Base-by-base conservation (phyloP, 805 yeast species). In the Wickerhamomyces bovis region DNA sequence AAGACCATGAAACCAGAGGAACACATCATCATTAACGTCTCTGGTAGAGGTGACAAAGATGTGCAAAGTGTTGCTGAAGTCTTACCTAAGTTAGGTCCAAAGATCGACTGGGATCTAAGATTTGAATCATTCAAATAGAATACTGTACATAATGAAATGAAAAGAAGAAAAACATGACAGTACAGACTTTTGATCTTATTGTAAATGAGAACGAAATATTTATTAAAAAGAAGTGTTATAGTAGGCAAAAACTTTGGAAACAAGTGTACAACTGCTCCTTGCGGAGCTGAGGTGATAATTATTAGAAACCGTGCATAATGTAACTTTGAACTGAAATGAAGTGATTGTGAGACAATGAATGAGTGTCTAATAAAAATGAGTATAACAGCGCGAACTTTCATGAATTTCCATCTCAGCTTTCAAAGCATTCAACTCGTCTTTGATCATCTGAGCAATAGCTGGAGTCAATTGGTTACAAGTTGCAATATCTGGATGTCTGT, bases 11-110 rank as follows among this genome's bases (percentile, higher is more conserved):
- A 76, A 21, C 76, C 81, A 54, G 96, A 85, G 55, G 77, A 89
- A 69, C 81, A 89, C 63, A 72, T 94, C 48, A 83, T 94, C 50
- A 85, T 94, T 62, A 89, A 89, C 65, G 78, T 94, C 47, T 89
- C 97, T 44, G 99, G 99, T 60, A 87, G 99, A 76, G 99, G 99
- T 71, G 99, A 94, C 67, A 94, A 94, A 73, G 99, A 94, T 67
- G 99, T 94, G 36, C 97, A 89, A 70, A 87, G 90, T 65, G 97
- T 94, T 45, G 99, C 99, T 41, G 97, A 94, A 67, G 80, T 83
- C 44, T 76, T 94, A 63, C 99, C 99, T 41, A 78, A 71, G 53
- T 72, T 89, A 47, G 99, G 99, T 39, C 95, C 94, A 42, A 64
- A 81, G 67, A 92, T 94, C 61, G 94, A 85, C 60, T 94, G 99